These are phyloP conservation scores for Steccherinum ochraceum DNA, from an alignment of 768 basidiomycete genomes.

Conservation along the genomic window DNA sequence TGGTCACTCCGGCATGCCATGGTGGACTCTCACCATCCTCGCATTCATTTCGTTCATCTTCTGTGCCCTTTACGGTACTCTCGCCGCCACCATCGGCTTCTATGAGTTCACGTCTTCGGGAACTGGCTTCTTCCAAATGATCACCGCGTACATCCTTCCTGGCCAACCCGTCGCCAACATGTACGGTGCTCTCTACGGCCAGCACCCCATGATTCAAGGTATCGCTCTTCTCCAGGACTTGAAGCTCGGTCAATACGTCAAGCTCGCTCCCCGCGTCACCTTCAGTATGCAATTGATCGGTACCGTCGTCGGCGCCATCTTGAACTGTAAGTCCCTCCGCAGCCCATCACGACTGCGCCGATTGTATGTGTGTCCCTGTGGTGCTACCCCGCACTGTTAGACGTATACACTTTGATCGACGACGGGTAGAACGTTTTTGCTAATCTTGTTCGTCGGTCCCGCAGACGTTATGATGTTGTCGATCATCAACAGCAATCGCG, in stretches of 20 bases:
- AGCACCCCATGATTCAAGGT: slow-evolving; percentile 35
- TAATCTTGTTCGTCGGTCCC: neutral
- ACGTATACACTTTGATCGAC: neutral
- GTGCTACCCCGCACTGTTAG: too few species aligned
- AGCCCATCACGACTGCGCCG: neutral
- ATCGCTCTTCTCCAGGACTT: slow-evolving; percentile 49
- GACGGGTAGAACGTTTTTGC: neutral
- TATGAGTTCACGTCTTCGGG: slow-evolving; percentile 20
- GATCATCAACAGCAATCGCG: slow-evolving; percentile 22
- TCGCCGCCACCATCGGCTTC: slow-evolving; percentile 23
- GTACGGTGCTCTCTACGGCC: slow-evolving; percentile 38
- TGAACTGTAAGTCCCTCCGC: slow-evolving; percentile 26
- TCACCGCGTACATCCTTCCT: slow-evolving; percentile 24
- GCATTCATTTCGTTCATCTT: slow-evolving; percentile 46
- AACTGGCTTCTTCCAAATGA: slow-evolving; percentile 23
- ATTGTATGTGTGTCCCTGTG: too few species aligned
- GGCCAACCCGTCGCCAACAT: slow-evolving; percentile 25
- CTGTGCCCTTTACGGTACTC: slow-evolving; percentile 43
- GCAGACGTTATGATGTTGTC: slow-evolving; percentile 25
- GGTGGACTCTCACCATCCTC: slow-evolving; percentile 44
- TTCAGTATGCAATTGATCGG: slow-evolving; percentile 36
- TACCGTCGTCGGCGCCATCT: slow-evolving; percentile 45
- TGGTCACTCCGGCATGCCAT: slow-evolving; percentile 49
- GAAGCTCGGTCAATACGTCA: slow-evolving; percentile 50
- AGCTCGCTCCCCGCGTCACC: slow-evolving; percentile 57